Conservation (phyloP, 768 basidiomycete genomes). For the Leccinum broughii region DNA sequence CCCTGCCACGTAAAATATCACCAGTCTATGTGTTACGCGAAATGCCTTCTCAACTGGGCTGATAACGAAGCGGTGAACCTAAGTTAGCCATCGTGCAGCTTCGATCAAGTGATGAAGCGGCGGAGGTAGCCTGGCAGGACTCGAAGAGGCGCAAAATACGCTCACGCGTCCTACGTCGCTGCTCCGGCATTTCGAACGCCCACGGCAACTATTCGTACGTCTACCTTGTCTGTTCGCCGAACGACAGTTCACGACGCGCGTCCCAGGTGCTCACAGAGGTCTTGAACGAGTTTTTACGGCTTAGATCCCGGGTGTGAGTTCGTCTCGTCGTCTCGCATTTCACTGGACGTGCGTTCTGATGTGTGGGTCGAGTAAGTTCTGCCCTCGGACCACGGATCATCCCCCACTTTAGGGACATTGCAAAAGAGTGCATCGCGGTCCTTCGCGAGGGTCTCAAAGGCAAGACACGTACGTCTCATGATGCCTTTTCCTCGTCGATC, state of each 20-base stretch:
- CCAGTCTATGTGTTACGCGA: too few species aligned
- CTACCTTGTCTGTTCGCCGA: not conserved
- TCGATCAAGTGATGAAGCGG: too few species aligned
- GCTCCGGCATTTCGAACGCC: too few species aligned
- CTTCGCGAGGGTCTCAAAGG: constrained; percentile 41
- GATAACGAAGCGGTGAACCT: too few species aligned
- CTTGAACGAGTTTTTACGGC: constrained; percentile 63
- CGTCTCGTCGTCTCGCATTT: not conserved
- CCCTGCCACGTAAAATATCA: too few species aligned
- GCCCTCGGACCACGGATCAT: constrained; percentile 88
- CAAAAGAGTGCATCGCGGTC: constrained; percentile 53
- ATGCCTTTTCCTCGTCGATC: too few species aligned
- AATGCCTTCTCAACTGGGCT: too few species aligned
- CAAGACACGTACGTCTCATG: too few species aligned
- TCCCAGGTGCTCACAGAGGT: constrained; percentile 61
- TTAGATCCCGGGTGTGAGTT: constrained; percentile 57
- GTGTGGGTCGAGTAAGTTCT: constrained; percentile 40
- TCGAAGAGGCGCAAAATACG: too few species aligned
- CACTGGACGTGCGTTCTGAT: constrained; percentile 6
- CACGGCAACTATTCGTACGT: constrained; percentile 16
- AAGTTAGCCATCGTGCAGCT: too few species aligned
- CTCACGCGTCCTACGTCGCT: too few species aligned
- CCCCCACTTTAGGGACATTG: constrained; percentile 75
- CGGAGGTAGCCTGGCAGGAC: too few species aligned
- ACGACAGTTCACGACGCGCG: constrained; percentile 4